Evolutionary conservation across 805 yeast genomes (phyloP).

Genomic region (Sugiyamaella floridensis): DNA sequence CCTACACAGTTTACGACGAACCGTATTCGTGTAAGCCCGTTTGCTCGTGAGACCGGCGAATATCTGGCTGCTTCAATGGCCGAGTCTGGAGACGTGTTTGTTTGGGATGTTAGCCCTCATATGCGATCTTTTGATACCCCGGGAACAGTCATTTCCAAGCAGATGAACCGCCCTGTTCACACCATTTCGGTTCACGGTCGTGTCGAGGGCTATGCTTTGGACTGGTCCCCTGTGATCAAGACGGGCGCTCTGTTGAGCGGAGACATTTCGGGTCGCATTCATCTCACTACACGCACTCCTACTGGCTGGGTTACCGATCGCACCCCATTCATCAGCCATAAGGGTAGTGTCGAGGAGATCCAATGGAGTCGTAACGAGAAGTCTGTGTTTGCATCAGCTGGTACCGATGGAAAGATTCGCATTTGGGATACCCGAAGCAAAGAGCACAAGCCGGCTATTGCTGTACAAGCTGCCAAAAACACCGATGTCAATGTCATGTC

Average conservation of each 20-base stretch:
- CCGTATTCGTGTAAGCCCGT: constrained; percentile 79
- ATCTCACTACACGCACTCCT: constrained; percentile 67
- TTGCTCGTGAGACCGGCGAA: constrained; percentile 65
- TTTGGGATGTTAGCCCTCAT: constrained; percentile 77
- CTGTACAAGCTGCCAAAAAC: constrained; percentile 61
- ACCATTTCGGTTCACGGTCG: constrained; percentile 81
- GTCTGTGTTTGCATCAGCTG: constrained; percentile 93
- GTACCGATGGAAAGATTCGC: constrained; percentile 83
- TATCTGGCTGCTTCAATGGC: constrained; percentile 80
- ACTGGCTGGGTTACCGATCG: constrained; percentile 79
- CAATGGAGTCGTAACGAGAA: constrained; percentile 93
- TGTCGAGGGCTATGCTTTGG: constrained; percentile 96
- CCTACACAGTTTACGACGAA: constrained; percentile 80
- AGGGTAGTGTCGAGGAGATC: constrained; percentile 77
- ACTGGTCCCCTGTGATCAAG: constrained; percentile 84
- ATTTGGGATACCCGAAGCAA: constrained; percentile 97
- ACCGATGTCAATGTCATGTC: constrained; percentile 91
- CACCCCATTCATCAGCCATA: constrained; percentile 50
- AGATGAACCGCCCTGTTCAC: constrained; percentile 70
- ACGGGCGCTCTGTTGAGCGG: constrained; percentile 84
- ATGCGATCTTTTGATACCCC: constrained; percentile 80
- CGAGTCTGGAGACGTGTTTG: constrained; percentile 83
- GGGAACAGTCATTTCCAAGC: constrained; percentile 73
- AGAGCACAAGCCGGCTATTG: constrained; percentile 83
- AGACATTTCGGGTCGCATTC: constrained; percentile 79